Evolutionary conservation across 371 early-diverging fungal species (phyloP), one percentile per base, ranked within the genome.

Genomic region (Thermomucor indicae-seudaticae): DNA sequence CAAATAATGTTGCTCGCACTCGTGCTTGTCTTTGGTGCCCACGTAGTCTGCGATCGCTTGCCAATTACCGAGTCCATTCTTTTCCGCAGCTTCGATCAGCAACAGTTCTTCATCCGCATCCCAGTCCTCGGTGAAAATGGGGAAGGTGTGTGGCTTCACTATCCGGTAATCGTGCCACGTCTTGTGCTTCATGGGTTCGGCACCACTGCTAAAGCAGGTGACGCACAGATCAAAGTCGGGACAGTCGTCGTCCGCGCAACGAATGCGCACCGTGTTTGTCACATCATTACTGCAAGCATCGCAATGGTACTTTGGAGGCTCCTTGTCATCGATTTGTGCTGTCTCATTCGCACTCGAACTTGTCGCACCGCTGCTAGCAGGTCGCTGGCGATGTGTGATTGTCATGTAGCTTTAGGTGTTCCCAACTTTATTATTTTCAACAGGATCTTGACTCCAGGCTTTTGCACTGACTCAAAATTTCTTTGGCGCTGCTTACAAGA

Each of bases 1-100:
- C 32, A 87, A 66, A 70, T 98, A 99, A 61, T 99, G 99, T 32
- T 82, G 78, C 52, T 91, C 90, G 60, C 95, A 91, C 59, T 98
- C 96, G 27, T 84, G 76, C 43, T 84, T 80, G 24, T 86, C 84
- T 64, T 96, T 95, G 16, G 93, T 88, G 2, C 97, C 95, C 11
- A 99, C 84, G 62, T 95, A 89, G 47, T 89, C 92, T 0, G 96
- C 85, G 37, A 97, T 89, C 35, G 92, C 95, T 58, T 87, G 88
- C 97, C 97, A 99, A 75, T 97, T 99, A 37, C 99, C 99, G 49
- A 98, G 80, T 17, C 99, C 99, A 70, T 83, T 91, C 64, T 85
- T 83, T 60, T 91, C 88, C 25, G 95, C 77, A 3, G 91, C 95
- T 57, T 98, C 96, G 29, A 98, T 85, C 57, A 99, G 75, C 43